Evolutionary conservation across 2,329 filamentous ascomycete species (phyloP), one percentile per base, ranked within the genome.

Genomic region (Diplodia intermedia): DNA sequence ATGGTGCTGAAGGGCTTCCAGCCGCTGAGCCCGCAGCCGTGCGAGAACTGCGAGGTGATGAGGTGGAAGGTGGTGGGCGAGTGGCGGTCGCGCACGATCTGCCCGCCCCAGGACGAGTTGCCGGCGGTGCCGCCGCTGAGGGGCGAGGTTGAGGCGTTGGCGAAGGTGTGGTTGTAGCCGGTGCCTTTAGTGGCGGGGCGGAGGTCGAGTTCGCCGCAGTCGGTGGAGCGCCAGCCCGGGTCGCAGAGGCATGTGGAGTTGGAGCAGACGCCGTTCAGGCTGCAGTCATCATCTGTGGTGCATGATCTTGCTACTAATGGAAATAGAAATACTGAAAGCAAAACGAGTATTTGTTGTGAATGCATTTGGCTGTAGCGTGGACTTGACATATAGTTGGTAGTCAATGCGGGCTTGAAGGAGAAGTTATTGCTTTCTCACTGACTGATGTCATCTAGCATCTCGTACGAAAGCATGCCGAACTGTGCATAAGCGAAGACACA

Each of bases 81-180:
- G 0, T 71, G 18, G 0, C 74, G 80, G 61, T 85, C 84, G 49
- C 81, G 81, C 0, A 85, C 65, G 40, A 85, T 82, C 14, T 79
- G 78, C 0, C 80, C 81, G 15, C 83, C 82, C 84, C 83, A 85
- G 0, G 82, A 84, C 0, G 83, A 83, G 57, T 81, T 82, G 18
- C 79, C 77, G 1, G 72, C 73, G 18, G 68, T 68, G 23, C 55
- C 55, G 14, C 53, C 68, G 31, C 66, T 70, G 63, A 70, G 71
- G 66, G 72, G 69, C 15, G 47, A 65, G 0, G 72, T 69, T 6
- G 66, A 53, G 8, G 40, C 7, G 15, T 67, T 72, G 53, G 62
- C 68, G 52, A 68, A 70, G 14, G 83, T 84, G 66, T 81, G 75
- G 69, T 85, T 85, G 71, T 85, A 85, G 0, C 83, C 83, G 0